Evolutionary conservation across 2,329 filamentous ascomycete species (phyloP).

Genomic region (Diaporthe nobilis): DNA sequence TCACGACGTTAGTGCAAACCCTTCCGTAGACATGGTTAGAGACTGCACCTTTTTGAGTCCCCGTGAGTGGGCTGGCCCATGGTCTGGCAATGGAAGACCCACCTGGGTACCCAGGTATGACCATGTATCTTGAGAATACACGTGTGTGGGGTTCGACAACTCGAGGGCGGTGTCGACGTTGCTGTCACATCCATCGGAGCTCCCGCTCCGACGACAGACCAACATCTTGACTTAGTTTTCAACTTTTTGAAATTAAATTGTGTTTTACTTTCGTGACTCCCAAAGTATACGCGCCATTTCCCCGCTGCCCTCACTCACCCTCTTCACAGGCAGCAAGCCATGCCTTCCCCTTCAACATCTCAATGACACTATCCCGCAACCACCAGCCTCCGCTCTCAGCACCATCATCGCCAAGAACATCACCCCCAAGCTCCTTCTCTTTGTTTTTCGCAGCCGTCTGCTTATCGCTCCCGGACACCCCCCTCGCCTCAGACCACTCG

Average conservation of each 20-base stretch:
- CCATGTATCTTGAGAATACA: not conserved
- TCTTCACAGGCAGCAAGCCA: constrained; percentile 63
- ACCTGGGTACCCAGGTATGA: too few species aligned
- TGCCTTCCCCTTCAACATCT: constrained; percentile 67
- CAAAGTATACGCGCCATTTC: too few species aligned
- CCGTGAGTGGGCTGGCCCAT: too few species aligned
- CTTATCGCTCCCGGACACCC: constrained; percentile 45
- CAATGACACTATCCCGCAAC: constrained; percentile 69
- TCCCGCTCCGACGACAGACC: not conserved
- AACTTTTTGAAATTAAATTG: not conserved
- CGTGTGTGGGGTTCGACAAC: not conserved
- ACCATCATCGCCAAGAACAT: constrained; percentile 31
- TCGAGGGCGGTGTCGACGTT: not conserved
- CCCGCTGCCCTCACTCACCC: not conserved
- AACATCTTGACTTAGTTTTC: not conserved
- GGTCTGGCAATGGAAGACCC: too few species aligned
- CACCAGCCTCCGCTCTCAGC: constrained; percentile 62
- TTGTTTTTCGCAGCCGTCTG: not conserved
- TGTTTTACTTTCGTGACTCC: not conserved
- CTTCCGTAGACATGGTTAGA: too few species aligned
- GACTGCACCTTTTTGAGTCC: too few species aligned
- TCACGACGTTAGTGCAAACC: too few species aligned
- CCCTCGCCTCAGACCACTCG: constrained; percentile 67
- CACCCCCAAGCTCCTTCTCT: constrained; percentile 44
- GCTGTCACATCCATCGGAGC: not conserved